Evolutionary conservation across 257 asterid species (phyloP).

Genomic region (Plantago elongata): DNA sequence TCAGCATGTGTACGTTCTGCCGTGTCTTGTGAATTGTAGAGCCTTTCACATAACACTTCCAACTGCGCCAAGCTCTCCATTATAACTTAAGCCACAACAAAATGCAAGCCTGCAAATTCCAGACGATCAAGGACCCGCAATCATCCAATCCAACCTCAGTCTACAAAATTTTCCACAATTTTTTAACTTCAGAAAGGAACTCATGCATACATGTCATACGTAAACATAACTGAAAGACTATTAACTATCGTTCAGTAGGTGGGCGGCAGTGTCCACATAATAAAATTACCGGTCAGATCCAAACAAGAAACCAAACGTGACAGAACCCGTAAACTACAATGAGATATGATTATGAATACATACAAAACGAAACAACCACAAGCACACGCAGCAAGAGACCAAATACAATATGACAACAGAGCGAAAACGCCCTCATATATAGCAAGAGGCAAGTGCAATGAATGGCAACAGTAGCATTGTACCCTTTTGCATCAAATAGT

Average conservation of each 20-base stretch:
- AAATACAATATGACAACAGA: conserved; percentile 16
- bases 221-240: neutral
- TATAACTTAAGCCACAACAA: conserved; percentile 31
- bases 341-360: conserved; percentile 19
- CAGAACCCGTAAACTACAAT: conserved; percentile 12
- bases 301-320: conserved; percentile 18
- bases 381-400: conserved; percentile 16
- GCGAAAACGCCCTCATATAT: conserved; percentile 24
- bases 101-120: conserved; percentile 38
- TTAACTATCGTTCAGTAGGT: conserved; percentile 21
- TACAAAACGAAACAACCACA: conserved; percentile 23
- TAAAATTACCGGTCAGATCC: conserved; percentile 20
- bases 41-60: conserved; percentile 96
- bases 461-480: conserved; percentile 24
- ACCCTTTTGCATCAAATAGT: conserved; percentile 31
- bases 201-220: neutral
- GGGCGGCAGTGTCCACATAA: conserved; percentile 18
- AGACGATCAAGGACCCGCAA: conserved; percentile 50
- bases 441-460: conserved; percentile 15
- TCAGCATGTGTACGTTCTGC: conserved; percentile 96
- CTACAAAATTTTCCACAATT: conserved; percentile 44
- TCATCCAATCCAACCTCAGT: conserved; percentile 58
- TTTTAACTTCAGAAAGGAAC: conserved; percentile 10
- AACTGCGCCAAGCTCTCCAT: conserved; percentile 99
- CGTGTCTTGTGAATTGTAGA: conserved; percentile 91